phyloP scores from a whole-genome alignment of 257 asterid genomes.

The Solanum pinnatisectum region DNA sequence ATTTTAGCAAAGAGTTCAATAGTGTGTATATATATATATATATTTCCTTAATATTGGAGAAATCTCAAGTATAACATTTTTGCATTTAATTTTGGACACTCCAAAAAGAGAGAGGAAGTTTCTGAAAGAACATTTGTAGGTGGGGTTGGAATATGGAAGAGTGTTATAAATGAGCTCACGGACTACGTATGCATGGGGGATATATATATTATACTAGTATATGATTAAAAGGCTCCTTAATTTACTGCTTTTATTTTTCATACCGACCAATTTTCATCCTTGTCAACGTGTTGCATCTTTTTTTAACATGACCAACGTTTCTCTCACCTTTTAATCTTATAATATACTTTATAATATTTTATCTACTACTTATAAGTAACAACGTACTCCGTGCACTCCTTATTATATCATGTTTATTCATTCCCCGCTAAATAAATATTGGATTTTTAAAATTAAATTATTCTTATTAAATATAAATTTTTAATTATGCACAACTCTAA shows the following conservation, averaged over 20 bases:
- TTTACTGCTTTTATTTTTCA: neutral
- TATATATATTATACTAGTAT: neutral
- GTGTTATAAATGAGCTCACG: conserved; percentile 2
- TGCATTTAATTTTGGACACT: neutral
- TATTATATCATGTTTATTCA: neutral
- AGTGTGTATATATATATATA: too few relatives aligned
- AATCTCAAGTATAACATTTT: too few relatives aligned
- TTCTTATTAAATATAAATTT: neutral
- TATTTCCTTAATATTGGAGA: too few relatives aligned
- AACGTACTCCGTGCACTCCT: neutral
- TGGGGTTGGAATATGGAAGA: neutral
- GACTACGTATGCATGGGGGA: neutral
- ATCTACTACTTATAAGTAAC: neutral
- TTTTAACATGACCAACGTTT: neutral
- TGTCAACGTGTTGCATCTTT: neutral
- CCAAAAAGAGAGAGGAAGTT: neutral
- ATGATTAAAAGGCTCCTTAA: neutral
- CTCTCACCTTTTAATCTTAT: neutral
- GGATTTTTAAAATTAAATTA: too few relatives aligned
- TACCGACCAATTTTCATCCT: neutral
- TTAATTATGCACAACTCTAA: too few relatives aligned
- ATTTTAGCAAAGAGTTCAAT: neutral
- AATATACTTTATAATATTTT: too few relatives aligned
- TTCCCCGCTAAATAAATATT: neutral
- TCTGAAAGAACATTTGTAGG: neutral